Percentiles rank a stretch among this genome's conserved stretches.
Conservation (phyloP, 345 rosid genomes). For the Luvunga scandens region DNA sequence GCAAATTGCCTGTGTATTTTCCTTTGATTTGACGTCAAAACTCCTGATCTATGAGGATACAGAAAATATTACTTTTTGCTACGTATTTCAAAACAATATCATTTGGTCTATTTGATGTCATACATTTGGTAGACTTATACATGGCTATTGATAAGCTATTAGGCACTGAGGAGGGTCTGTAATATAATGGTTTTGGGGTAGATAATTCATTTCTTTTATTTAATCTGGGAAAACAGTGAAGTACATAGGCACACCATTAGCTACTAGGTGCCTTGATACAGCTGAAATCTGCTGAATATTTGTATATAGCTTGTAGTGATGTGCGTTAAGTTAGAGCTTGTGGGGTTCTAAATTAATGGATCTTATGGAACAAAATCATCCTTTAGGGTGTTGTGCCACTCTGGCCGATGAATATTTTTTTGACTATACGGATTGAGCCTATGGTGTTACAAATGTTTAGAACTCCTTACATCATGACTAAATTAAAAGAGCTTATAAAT, state of each 20-base stretch:
- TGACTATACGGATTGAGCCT: neutral
- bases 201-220: neutral
- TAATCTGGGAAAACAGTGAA: neutral
- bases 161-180: neutral
- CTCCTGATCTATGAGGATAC: neutral
- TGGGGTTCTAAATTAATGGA: neutral
- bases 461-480: neutral
- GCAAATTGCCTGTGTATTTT: too few species aligned
- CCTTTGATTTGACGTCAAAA: too few species aligned
- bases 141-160: neutral
- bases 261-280: neutral
- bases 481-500: too few species aligned
- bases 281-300: neutral
- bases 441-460: neutral
- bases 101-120: neutral
- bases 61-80: neutral
- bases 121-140: neutral
- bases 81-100: neutral
- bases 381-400: neutral
- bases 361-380: neutral
- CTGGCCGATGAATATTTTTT: neutral
- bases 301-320: neutral
- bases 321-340: neutral
- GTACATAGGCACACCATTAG: neutral
- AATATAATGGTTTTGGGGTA: neutral